Percentiles rank a stretch among this genome's conserved stretches.
These are phyloP conservation scores for Curvularia spicifera DNA, from an alignment of 2,329 filamentous ascomycete species.

Conservation along the genomic window DNA sequence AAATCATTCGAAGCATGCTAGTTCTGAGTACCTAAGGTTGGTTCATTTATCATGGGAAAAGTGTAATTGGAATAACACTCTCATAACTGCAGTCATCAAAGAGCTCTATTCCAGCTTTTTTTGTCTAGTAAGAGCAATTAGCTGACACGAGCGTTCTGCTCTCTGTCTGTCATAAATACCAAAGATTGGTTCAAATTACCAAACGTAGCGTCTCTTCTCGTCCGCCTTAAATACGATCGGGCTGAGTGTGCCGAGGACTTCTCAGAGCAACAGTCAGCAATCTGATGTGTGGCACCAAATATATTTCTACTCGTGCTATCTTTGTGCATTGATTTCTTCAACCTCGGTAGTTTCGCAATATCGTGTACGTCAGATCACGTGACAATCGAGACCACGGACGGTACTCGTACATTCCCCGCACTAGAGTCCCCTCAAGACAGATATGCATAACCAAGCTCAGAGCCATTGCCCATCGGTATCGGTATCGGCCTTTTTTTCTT, in stretches of 20 bases:
- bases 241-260: too few relatives aligned
- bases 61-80: background rate
- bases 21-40: background rate
- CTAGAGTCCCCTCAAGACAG: background rate
- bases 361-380: background rate
- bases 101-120: too few relatives aligned
- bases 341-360: background rate
- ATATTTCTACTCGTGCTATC: background rate
- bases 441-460: background rate
- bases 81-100: too few relatives aligned
- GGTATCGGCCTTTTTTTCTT: background rate
- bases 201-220: too few relatives aligned
- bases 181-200: too few relatives aligned
- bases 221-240: too few relatives aligned
- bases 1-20: background rate
- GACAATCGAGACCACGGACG: background rate
- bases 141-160: too few relatives aligned
- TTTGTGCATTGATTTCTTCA: background rate
- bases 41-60: background rate
- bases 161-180: too few relatives aligned
- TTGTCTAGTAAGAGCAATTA: too few relatives aligned
- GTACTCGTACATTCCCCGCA: background rate
- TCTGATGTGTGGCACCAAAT: background rate
- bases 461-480: background rate
- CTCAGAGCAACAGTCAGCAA: too few relatives aligned